These are phyloP conservation scores for Wickerhamiella occidentalis DNA, from an alignment of 805 yeast species.

Conservation along the genomic window DNA sequence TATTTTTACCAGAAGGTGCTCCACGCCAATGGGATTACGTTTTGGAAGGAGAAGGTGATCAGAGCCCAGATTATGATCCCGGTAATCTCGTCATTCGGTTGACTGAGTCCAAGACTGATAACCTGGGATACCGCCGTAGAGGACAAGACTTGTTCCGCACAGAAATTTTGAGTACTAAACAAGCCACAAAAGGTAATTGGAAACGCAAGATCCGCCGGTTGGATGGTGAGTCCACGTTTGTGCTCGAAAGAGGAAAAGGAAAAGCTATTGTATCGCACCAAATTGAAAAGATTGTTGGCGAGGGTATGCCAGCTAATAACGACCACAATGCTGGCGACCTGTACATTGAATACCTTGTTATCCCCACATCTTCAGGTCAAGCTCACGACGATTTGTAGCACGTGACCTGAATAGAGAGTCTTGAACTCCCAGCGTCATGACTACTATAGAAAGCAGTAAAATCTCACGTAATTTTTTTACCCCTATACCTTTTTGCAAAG, in stretches of 20 bases:
- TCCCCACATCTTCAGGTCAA: conserved; percentile 13
- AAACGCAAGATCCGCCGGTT: conserved; percentile 49
- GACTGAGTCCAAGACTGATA: conserved; percentile 39
- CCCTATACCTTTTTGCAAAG: background rate
- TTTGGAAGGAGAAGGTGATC: conserved; percentile 69
- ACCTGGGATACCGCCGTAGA: conserved; percentile 78
- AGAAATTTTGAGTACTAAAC: conserved; percentile 59
- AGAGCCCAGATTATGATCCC: conserved; percentile 65
- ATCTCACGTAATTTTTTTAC: conserved; percentile 7
- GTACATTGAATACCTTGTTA: conserved; percentile 34
- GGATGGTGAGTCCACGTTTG: conserved; percentile 42
- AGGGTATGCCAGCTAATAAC: conserved; percentile 69
- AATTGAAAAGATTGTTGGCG: conserved; percentile 54
- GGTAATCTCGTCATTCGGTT: conserved; percentile 66
- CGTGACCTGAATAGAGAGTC: background rate
- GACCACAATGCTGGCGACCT: conserved; percentile 39
- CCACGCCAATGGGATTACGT: conserved; percentile 46
- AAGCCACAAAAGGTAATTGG: conserved; percentile 79
- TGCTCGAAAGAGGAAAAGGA: conserved; percentile 43
- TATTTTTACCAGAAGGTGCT: conserved; percentile 61
- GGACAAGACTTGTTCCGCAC: conserved; percentile 65
- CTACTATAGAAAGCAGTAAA: background rate
- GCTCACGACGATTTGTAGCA: conserved; percentile 3
- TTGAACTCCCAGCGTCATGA: background rate
- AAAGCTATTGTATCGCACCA: conserved; percentile 50